phyloP scores from a whole-genome alignment of 371 early-diverging fungal genomes.

The Zychaea mexicana region DNA sequence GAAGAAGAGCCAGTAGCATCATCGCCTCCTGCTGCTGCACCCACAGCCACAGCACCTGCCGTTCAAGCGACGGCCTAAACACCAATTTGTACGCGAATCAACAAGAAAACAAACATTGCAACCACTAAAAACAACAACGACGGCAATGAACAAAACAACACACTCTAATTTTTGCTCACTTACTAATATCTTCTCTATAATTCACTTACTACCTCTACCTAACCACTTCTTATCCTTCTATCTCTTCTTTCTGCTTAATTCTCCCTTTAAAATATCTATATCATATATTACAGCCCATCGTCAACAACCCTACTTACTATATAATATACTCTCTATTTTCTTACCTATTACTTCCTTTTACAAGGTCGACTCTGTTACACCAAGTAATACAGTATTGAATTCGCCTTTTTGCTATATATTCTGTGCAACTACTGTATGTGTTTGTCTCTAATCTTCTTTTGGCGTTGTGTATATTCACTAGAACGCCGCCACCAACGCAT shows the following conservation, averaged over 20 bases:
- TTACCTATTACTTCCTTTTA: background rate
- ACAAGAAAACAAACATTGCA: background rate
- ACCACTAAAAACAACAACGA: background rate
- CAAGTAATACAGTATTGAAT: slow-evolving; percentile 1
- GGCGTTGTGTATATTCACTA: no score
- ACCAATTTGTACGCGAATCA: background rate
- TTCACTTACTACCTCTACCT: no score
- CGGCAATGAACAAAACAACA: background rate
- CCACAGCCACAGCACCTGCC: slow-evolving; percentile 15
- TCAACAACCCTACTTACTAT: background rate
- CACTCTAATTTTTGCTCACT: no score
- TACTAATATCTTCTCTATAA: background rate
- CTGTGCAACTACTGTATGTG: no score
- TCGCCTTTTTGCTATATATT: background rate
- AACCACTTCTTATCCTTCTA: background rate
- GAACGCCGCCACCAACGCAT: no score
- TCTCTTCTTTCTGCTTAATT: background rate
- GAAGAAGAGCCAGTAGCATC: slow-evolving; percentile 6
- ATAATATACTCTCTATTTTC: background rate
- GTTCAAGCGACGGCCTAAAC: slow-evolving; percentile 21
- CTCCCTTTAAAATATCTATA: background rate
- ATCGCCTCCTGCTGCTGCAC: slow-evolving; percentile 3
- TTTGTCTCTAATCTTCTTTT: no score
- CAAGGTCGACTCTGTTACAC: background rate
- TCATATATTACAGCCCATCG: background rate